Evolutionary conservation across 164 flowering plant species (phyloP), one percentile per base, ranked within the genome.

Genomic region (Tinospora cordifolia): DNA sequence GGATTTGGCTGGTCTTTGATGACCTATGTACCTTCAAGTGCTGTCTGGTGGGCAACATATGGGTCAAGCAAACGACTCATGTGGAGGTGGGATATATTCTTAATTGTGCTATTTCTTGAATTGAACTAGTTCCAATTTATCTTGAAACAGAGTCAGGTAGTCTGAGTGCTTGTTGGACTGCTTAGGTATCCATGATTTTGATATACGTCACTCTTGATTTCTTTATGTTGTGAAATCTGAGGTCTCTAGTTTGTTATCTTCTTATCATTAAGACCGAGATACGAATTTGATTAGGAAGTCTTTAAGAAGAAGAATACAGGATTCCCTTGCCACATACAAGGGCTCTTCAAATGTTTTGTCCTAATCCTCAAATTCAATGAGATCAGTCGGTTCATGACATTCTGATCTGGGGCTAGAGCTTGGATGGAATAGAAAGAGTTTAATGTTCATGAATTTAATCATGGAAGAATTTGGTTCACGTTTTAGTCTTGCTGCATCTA

Each of bases 11-110:
- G 92, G 11, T 94, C 99, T 60, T 87, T 88, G 58, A 72, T 89
- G 83, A 94, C 99, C 46, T 94, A 94, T 80, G 80, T 96, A 17
- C 99, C 99, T 47, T 92, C 98, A 8, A 94, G 97, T 89, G 99
- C 99, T 84, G 97, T 90, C 22, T 94, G 99, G 99, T 94, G 99
- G 99, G 99, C 99, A 62, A 92, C 91, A 74, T 94, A 94, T 81
- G 98, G 98, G 74, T 85, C 98, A 74, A 90, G 96, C 80, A 98
- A 94, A 71, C 96, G 98, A n/a, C 69, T 83, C 63, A 84, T 94
- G 54, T 94, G 99, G 99, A 87, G 93, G 99, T 94, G 74, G 74
- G 79, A 40, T 14, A 47, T 78, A 62, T 47, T 25, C 19, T 47
- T 36, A 19, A 54, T 9, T 25, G 26, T 15, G n/a, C 10, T 39